Percentiles rank a stretch among this genome's conserved stretches.
phyloP scores from a whole-genome alignment of 2,329 filamentous ascomycete species.

The Trichoderma aggressivum region DNA sequence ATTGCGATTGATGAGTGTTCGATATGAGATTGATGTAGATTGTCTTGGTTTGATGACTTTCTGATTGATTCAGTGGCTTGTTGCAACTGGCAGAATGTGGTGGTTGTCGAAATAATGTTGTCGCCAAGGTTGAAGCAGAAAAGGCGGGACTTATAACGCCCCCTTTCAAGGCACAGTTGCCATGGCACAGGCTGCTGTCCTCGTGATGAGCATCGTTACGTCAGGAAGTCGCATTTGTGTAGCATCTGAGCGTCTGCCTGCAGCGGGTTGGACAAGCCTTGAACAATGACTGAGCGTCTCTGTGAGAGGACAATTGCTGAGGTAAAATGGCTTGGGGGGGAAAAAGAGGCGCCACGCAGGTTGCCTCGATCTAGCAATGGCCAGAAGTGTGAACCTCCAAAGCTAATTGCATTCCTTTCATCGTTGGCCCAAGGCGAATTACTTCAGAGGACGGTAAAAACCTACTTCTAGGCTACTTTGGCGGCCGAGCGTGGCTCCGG shows the following conservation, averaged over 20 bases:
- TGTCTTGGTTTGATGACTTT: neutral
- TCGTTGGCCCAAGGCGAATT: neutral
- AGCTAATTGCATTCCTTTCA: neutral
- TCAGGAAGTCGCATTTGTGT: conserved; percentile 14
- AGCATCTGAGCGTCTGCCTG: conserved; percentile 2
- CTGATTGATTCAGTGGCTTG: neutral
- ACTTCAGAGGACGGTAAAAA: neutral
- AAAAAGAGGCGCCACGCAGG: neutral
- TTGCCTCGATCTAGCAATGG: neutral
- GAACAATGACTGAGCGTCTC: neutral
- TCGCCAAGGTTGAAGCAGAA: neutral
- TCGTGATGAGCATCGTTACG: conserved; percentile 17
- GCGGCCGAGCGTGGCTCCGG: neutral
- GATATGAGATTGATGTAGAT: neutral
- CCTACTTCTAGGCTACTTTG: neutral
- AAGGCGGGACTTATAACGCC: conserved; percentile 5
- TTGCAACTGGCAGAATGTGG: neutral
- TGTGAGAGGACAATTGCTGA: neutral
- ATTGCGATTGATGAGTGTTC: neutral
- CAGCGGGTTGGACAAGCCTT: neutral
- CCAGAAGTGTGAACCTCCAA: neutral
- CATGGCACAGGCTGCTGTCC: conserved; percentile 8
- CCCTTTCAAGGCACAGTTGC: neutral
- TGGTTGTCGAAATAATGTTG: neutral
- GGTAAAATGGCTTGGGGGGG: neutral